phyloP scores from a whole-genome alignment of 768 basidiomycete genomes.

The Hericium coralloides region DNA sequence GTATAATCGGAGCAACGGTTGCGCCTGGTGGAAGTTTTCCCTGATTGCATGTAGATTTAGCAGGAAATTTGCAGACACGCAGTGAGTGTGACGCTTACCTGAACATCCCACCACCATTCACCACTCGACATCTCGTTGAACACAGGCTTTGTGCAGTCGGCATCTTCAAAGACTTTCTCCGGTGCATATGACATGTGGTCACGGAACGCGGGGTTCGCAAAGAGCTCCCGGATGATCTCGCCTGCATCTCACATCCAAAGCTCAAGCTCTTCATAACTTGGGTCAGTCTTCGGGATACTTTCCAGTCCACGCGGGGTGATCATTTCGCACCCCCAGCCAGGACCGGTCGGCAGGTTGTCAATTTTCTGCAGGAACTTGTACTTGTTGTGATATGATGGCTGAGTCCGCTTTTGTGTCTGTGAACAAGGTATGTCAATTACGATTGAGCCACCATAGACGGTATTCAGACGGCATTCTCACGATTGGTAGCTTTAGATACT shows the following conservation, averaged over 20 bases:
- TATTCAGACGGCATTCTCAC: slow-evolving; percentile 7
- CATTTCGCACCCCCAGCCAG: slow-evolving; percentile 13
- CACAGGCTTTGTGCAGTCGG: slow-evolving; percentile 12
- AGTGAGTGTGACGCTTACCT: slow-evolving; percentile 18
- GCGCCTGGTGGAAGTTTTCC: slow-evolving; percentile 11
- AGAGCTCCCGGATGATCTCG: slow-evolving; percentile 19
- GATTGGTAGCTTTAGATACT: slow-evolving; percentile 9
- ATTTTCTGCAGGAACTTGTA: slow-evolving; percentile 14
- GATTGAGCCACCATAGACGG: too few relatives aligned
- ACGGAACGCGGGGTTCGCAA: slow-evolving; percentile 22
- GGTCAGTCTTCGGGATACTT: slow-evolving; percentile 9
- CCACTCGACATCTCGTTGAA: slow-evolving; percentile 30
- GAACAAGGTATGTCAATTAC: neutral
- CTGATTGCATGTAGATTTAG: slow-evolving; percentile 1
- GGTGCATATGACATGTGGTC: slow-evolving; percentile 24
- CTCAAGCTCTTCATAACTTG: slow-evolving; percentile 12
- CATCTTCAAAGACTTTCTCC: slow-evolving; percentile 16
- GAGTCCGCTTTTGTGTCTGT: slow-evolving; percentile 1
- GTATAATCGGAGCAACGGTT: slow-evolving; percentile 34
- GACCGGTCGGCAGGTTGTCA: slow-evolving; percentile 11
- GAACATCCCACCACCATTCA: slow-evolving; percentile 27
- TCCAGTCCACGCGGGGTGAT: slow-evolving; percentile 2
- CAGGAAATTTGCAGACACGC: slow-evolving; percentile 1
- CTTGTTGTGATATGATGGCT: slow-evolving; percentile 14
- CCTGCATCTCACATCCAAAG: slow-evolving; percentile 19